phyloP scores from a whole-genome alignment of 371 early-diverging fungal genomes.

The Saksenaea oblongispora region DNA sequence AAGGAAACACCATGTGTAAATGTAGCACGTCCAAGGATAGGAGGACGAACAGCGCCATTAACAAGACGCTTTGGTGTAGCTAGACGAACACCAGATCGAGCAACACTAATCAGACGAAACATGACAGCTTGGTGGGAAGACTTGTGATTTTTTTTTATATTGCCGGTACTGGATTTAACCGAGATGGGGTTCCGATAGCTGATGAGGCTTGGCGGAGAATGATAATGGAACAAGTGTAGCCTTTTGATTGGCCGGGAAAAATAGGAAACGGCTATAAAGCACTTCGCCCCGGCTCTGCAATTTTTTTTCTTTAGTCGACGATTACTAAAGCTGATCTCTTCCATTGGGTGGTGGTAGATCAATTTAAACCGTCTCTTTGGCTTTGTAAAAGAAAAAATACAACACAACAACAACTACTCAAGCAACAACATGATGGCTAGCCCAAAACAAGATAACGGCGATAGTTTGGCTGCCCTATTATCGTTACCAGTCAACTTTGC shows the following conservation, averaged over 20 bases:
- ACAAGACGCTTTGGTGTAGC: neutral
- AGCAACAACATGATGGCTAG: slow-evolving; percentile 8
- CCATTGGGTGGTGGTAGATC: slow-evolving; percentile 53
- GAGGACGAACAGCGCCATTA: neutral
- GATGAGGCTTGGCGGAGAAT: no score
- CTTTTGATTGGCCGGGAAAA: slow-evolving; percentile 15
- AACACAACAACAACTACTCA: slow-evolving; percentile 8
- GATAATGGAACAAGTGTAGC: neutral
- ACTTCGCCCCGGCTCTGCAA: slow-evolving; percentile 17
- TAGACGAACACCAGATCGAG: neutral
- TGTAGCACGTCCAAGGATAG: neutral
- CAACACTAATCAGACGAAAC: neutral
- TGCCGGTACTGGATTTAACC: no score
- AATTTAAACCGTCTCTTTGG: slow-evolving; percentile 1
- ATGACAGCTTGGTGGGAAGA: no score
- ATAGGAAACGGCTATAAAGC: neutral
- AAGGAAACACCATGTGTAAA: neutral
- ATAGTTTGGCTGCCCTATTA: slow-evolving; percentile 24
- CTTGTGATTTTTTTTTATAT: no score
- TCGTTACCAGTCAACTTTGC: slow-evolving; percentile 33
- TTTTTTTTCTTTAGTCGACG: slow-evolving; percentile 25
- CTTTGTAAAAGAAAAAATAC: slow-evolving; percentile 12
- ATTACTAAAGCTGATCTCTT: slow-evolving; percentile 18
- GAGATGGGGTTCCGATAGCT: neutral
- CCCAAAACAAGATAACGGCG: slow-evolving; percentile 10